Base-by-base conservation (phyloP, 2,329 filamentous ascomycete species). In the Knufia fluminis region DNA sequence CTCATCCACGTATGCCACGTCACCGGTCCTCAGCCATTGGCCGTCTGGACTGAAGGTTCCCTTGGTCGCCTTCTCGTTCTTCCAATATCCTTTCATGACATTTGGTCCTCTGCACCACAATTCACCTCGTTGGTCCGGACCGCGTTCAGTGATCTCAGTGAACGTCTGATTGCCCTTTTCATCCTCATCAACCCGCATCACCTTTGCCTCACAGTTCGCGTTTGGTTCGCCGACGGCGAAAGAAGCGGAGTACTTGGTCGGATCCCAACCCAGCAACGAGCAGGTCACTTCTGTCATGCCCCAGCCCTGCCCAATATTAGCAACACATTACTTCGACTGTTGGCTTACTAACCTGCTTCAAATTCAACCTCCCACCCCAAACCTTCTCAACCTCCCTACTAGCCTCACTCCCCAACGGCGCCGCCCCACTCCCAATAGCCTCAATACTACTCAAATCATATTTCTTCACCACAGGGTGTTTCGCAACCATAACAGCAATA, bases 231-330 rank as follows among this genome's bases (percentile, higher is more conserved):
- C 86, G 1, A 90, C 85, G 2, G 73, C 72, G 59, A 64, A 66
- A 24, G 69, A 68, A 2, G 61, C 54, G 3, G 66, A 67, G 3
- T 60, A 64, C 50, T 77, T 64, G 1, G 61, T 68, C 0, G 80
- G 77, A 54, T 85, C 73, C 75, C 81, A 89, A 4, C 73, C 74
- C 10, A 85, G 73, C 16, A 77, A 72, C 0, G 83, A 80, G 64
- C 86, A 91, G 0, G 86, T 92, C 2, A 71, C 67, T 58, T 92
- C 87, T 1, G 87, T 92, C 87, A 94, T 91, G 3, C 88, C 88
- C 84, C 86, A 94, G 3, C 86, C 87, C 65, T 36, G 12, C 26
- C 6, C n/a, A n/a, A n/a, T n/a, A n/a, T n/a, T n/a, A n/a, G 28
- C 14, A 31, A 31, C 7, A 7, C 28, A 31, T 31, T 31, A 14